phyloP scores from a whole-genome alignment of 305 asterid genomes.

The Rubia tinctorum region DNA sequence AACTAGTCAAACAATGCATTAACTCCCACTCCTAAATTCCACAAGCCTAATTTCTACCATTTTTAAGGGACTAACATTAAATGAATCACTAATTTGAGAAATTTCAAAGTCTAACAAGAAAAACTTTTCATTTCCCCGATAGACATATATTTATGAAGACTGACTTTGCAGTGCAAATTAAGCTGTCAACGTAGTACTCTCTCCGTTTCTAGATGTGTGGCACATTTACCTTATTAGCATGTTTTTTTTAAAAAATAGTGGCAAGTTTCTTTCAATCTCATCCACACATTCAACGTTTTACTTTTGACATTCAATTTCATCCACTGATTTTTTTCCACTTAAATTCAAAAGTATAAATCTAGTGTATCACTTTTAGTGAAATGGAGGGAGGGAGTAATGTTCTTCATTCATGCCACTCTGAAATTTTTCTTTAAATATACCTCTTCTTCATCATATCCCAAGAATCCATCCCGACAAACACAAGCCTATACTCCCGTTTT shows the following conservation, averaged over 20 bases:
- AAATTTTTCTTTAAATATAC: slow-evolving; percentile 5
- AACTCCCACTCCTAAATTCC: neutral
- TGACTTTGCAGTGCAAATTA: slow-evolving; percentile 22
- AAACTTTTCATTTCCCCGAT: neutral
- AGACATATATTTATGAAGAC: slow-evolving; percentile 8
- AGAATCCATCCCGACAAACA: slow-evolving; percentile 1
- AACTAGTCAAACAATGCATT: neutral
- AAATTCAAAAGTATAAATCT: too few relatives aligned
- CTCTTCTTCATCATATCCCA: slow-evolving; percentile 21
- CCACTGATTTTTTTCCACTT: too few relatives aligned
- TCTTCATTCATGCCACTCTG: neutral
- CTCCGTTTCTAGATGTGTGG: too few relatives aligned
- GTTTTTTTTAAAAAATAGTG: too few relatives aligned
- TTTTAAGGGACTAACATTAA: neutral
- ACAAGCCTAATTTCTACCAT: neutral
- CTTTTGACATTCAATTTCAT: too few relatives aligned
- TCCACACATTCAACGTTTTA: too few relatives aligned
- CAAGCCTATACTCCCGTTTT: too few relatives aligned
- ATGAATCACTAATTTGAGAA: neutral
- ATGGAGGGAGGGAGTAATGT: too few relatives aligned
- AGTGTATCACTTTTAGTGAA: too few relatives aligned
- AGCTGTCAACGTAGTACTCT: slow-evolving; percentile 13
- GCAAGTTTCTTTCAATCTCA: too few relatives aligned
- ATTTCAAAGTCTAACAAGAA: neutral
- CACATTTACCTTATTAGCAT: too few relatives aligned